A percentile compares a stretch with the other conserved stretches of the same genome.
Evolutionary conservation across 495 filamentous ascomycete species (phyloP).

Genomic region (Pyronema omphalodes): DNA sequence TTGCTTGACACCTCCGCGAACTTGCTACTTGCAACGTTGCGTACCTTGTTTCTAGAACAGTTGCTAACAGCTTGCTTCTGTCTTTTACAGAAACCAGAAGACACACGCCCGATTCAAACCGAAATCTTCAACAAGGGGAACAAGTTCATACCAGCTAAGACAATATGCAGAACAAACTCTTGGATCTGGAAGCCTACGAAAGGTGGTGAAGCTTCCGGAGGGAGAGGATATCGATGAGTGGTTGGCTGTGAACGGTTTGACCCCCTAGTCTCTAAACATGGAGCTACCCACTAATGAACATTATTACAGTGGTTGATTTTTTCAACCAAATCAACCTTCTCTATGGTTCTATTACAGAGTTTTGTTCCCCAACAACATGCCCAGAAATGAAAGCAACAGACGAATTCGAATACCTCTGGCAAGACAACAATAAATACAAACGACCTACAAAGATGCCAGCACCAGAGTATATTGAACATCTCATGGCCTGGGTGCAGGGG

Average conservation of each 20-base stretch:
- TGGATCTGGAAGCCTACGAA: constrained; percentile 82
- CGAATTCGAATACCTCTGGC: constrained; percentile 99
- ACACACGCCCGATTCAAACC: constrained; percentile 84
- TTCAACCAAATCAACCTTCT: constrained; percentile 99
- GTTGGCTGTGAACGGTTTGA: constrained; percentile 82
- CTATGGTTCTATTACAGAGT: constrained; percentile 96
- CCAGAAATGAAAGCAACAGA: constrained; percentile 99
- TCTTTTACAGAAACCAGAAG: constrained; percentile 53
- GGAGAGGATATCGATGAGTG: constrained; percentile 95
- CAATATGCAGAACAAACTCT: constrained; percentile 96
- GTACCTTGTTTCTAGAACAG: neutral
- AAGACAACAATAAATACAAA: constrained; percentile 65
- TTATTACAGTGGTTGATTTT: constrained; percentile 74
- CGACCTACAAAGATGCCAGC: constrained; percentile 95
- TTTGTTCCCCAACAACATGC: constrained; percentile 90
- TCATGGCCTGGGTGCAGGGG: constrained; percentile 90
- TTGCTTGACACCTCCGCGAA: neutral
- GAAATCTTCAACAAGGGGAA: constrained; percentile 66
- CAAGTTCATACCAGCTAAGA: constrained; percentile 83
- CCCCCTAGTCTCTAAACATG: constrained; percentile 6
- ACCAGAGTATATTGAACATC: constrained; percentile 88
- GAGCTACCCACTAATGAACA: neutral
- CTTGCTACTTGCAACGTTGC: neutral
- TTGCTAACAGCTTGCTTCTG: neutral
- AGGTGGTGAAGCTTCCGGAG: constrained; percentile 90